Percentiles rank a stretch among this genome's conserved stretches.
Conservation (phyloP, 441 rosid genomes). For the Euphorbia neoarborescens region DNA sequence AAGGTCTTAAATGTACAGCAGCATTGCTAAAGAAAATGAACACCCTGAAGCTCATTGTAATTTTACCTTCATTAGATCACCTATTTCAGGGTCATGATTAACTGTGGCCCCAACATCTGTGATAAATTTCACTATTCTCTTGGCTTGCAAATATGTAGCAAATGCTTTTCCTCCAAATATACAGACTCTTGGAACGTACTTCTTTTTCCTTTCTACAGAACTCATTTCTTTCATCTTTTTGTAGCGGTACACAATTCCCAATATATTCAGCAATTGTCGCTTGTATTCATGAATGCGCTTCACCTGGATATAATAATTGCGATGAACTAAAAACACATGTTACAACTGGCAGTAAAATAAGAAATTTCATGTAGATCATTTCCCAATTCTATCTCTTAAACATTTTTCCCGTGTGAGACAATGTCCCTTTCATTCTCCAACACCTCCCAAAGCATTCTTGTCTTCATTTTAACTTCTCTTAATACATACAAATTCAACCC, state of each 20-base stretch:
- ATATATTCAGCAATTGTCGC: slow-evolving; percentile 75
- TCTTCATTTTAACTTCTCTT: not conserved
- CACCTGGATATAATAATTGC: slow-evolving; percentile 40
- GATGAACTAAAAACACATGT: not conserved
- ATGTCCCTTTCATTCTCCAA: slow-evolving; percentile 1
- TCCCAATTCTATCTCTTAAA: not conserved
- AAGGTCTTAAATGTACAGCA: not conserved
- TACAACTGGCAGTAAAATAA: slow-evolving; percentile 5
- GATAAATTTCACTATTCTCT: slow-evolving; percentile 90
- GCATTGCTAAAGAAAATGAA: not conserved
- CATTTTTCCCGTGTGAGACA: not conserved
- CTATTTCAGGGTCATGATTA: slow-evolving; percentile 81
- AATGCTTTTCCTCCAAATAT: slow-evolving; percentile 97
- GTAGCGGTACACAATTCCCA: slow-evolving; percentile 88
- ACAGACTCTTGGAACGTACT: slow-evolving; percentile 80
- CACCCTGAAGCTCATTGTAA: not conserved
- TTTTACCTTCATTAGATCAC: slow-evolving; percentile 71
- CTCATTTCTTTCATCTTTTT: slow-evolving; percentile 92
- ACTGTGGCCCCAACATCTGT: slow-evolving; percentile 84
- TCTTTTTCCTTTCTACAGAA: slow-evolving; percentile 53
- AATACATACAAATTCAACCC: not conserved
- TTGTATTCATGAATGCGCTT: slow-evolving; percentile 97
- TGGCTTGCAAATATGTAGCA: slow-evolving; percentile 86
- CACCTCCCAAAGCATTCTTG: not conserved
- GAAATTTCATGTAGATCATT: not conserved